phyloP scores from a whole-genome alignment of 1,139 yeast species.

The Suhomyces anneliseae region DNA sequence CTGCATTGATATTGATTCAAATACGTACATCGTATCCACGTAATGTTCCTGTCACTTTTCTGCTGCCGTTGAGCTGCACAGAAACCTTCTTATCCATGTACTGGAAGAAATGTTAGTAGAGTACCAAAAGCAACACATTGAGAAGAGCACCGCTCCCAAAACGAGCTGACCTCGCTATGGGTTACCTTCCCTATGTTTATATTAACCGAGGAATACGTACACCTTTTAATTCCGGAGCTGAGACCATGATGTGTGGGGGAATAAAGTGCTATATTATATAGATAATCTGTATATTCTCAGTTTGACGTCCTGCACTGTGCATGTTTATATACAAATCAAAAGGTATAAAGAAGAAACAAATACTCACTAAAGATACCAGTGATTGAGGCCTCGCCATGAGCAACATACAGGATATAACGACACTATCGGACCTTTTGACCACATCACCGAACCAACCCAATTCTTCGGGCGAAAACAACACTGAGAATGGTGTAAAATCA shows the following conservation, averaged over 20 bases:
- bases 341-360: too few relatives aligned
- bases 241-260: slow-evolving; percentile 40
- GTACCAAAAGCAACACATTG: slow-evolving; percentile 18
- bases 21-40: slow-evolving; percentile 72
- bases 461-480: neutral
- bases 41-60: slow-evolving; percentile 70
- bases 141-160: too few relatives aligned
- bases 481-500: neutral
- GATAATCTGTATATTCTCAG: too few relatives aligned
- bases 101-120: slow-evolving; percentile 29
- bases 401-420: slow-evolving; percentile 27
- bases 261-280: too few relatives aligned
- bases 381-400: slow-evolving; percentile 18
- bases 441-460: slow-evolving; percentile 22
- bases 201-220: slow-evolving; percentile 26
- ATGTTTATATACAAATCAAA: neutral
- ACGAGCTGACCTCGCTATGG: too few relatives aligned
- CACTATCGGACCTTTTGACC: slow-evolving; percentile 27
- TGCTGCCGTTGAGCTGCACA: slow-evolving; percentile 70
- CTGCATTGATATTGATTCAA: neutral
- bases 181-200: too few relatives aligned
- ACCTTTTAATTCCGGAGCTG: slow-evolving; percentile 61
- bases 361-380: too few relatives aligned
- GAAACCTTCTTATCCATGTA: slow-evolving; percentile 75
- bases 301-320: neutral